Base-by-base conservation (phyloP, 2,329 filamentous ascomycete species). In the Botrytis tulipae region DNA sequence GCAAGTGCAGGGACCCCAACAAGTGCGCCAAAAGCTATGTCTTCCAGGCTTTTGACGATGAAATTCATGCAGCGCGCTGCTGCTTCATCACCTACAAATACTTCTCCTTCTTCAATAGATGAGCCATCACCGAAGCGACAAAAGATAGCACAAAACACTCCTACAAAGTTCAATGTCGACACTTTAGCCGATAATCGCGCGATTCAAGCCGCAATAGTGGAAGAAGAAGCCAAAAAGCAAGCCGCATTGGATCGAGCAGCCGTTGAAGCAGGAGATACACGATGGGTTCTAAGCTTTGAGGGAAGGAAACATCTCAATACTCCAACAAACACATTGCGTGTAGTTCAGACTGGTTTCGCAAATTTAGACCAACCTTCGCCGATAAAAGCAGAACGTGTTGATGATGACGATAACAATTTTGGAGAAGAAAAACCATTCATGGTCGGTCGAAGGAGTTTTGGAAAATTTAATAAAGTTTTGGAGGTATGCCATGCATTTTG, bases 61-160 rank as follows among this genome's bases (percentile, higher is more conserved):
- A 97, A 97, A 85, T 98, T 98, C 82, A 98, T 98, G 95, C 95
- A 97, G 85, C 89, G 95, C 79, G 92, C 93, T 76, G 92, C 90
- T 68, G 90, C 91, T 68, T 88, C 91, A 37, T 84, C 84, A 68
- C 84, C 84, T 81, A 83, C 75, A 48, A 83, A 79, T 74, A 80
- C 82, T 69, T 82, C 75, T 81, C 78, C 71, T 84, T 82, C 87
- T 76, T 80, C 85, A 81, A 74, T 83, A 68, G 86, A 88, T 32
- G 84, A 86, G 29, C 88, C 84, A n/a, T 83, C 85, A 2, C 79
- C 87, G 22, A 94, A 95, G 82, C 90, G 90, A 77, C 87, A 89
- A 76, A 92, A 91, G 79, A 82, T 86, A 18, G 48, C 66, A 20
- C 77, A 79, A 51, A 74, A 74, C 29, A 75, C 76, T 29, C 75